Evolutionary conservation across 148 eudicot genomes (phyloP), one percentile per base, ranked within the genome.

Genomic region (Silene conica): DNA sequence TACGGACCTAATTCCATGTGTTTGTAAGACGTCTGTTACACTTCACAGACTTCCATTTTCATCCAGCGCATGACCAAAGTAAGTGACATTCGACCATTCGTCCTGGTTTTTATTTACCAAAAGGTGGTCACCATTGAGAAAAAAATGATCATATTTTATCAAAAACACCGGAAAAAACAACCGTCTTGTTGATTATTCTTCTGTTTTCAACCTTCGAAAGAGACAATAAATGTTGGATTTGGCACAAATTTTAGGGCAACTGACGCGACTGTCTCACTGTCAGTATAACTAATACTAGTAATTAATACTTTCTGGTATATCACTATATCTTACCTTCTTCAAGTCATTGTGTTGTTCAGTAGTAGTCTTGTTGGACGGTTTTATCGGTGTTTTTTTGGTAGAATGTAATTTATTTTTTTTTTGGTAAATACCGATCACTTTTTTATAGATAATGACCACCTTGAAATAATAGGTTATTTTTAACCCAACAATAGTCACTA

Each of bases 161-260:
- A n/a, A n/a, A n/a, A n/a, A n/a, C n/a, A n/a, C n/a, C n/a, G n/a
- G n/a, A n/a, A n/a, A n/a, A n/a, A n/a, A n/a, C n/a, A n/a, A n/a
- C n/a, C n/a, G n/a, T n/a, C n/a, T n/a, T n/a, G n/a, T n/a, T n/a
- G n/a, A n/a, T n/a, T 57, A 6, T 6, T 15, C 45, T 21, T 22
- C 58, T 21, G 4, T 20, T 34, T 2, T 57, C 69, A 22, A 43
- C 28, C 25, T 48, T 20, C 12, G 63, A 41, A n/a, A 63, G 22
- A 59, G 28, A 61, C 38, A 16, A 22, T 25, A 34, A 52, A 74
- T 74, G 70, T 50, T 4, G 71, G 71, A 50, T 74, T 55, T 74
- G 52, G 63, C 71, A 52, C 71, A 66, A 66, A 67, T 54, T 66
- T 66, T 34, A 66, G 34, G 48, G 10, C 1, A 3, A 18, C 63